A percentile compares a stretch with the other conserved stretches of the same genome.
phyloP scores from a whole-genome alignment of 2,329 filamentous ascomycete species.

The Mycosphaerella arachidis region DNA sequence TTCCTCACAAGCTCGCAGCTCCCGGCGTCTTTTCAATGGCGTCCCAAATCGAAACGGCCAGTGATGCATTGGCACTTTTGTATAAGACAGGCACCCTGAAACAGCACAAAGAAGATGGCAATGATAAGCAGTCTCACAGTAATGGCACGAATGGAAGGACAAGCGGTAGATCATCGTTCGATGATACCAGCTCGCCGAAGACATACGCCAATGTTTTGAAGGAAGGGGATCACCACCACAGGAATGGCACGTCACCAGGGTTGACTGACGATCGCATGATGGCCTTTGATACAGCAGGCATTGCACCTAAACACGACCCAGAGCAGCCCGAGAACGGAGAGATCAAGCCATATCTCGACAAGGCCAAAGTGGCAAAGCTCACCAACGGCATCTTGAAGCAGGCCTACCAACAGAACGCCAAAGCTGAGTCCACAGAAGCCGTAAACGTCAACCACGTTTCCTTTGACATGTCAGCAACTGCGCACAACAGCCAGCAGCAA shows the following conservation, averaged over 20 bases:
- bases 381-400: slow-evolving; percentile 1
- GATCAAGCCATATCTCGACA: neutral
- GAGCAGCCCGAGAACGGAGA: neutral
- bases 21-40: neutral
- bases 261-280: neutral
- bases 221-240: neutral
- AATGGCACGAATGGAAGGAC: neutral
- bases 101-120: neutral
- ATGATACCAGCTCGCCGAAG: neutral
- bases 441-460: neutral
- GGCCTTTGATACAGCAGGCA: neutral
- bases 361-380: neutral
- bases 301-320: neutral
- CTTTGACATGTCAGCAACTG: neutral
- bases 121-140: neutral
- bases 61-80: neutral
- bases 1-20: neutral
- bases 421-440: neutral
- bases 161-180: neutral
- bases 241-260: neutral
- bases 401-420: neutral
- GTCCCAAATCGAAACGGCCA: neutral
- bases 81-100: slow-evolving; percentile 1
- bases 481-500: neutral
- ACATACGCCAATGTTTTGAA: neutral